Percentiles rank a stretch among this genome's conserved stretches.
phyloP scores from a whole-genome alignment of 306 rosid species.

The Trifolium fragiferum region DNA sequence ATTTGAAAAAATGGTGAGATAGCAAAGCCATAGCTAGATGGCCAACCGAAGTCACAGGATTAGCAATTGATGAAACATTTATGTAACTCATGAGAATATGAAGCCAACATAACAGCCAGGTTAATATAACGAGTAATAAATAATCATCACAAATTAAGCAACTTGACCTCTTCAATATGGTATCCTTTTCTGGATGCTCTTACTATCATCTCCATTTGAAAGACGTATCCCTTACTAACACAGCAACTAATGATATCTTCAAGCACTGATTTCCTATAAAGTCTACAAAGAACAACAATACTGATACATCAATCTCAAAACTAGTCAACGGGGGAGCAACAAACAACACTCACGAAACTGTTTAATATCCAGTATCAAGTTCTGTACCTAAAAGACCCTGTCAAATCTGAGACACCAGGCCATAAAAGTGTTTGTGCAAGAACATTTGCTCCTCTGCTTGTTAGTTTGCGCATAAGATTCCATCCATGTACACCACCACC shows the following conservation, averaged over 20 bases:
- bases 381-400: constrained; percentile 89
- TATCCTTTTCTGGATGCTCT: constrained; percentile 93
- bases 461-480: constrained; percentile 98
- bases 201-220: constrained; percentile 99
- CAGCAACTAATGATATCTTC: constrained; percentile 91
- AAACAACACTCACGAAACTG: constrained; percentile 25
- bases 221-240: constrained; percentile 95
- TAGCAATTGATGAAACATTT: constrained; percentile 15
- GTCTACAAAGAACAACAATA: constrained; percentile 55
- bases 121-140: constrained; percentile 30
- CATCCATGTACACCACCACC: constrained; percentile 99
- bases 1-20: constrained; percentile 31
- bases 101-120: constrained; percentile 30
- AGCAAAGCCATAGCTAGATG: constrained; percentile 2
- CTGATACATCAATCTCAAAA: constrained; percentile 36
- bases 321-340: constrained; percentile 33
- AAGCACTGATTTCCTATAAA: constrained; percentile 82
- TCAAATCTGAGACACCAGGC: constrained; percentile 98
- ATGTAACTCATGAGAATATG: not conserved
- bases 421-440: constrained; percentile 93
- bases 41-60: constrained; percentile 17
- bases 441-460: constrained; percentile 99
- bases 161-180: constrained; percentile 85
- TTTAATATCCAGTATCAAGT: constrained; percentile 35
- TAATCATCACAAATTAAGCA: constrained; percentile 24